Evolutionary conservation across 2,329 filamentous ascomycete species (phyloP).

Genomic region (Fusarium burgessii): DNA sequence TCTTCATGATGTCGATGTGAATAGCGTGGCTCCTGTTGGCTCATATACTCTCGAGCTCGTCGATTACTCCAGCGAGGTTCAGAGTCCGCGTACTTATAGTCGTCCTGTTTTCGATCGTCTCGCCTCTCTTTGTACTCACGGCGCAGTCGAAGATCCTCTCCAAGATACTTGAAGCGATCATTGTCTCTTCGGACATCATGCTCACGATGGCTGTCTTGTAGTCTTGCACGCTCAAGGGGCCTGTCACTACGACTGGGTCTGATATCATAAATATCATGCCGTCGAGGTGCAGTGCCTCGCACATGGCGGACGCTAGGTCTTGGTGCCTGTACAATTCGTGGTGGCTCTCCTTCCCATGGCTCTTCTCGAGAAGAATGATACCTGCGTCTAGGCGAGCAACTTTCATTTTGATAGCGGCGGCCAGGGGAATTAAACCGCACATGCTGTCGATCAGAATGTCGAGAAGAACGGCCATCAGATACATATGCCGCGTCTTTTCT

Average conservation of each 20-base stretch:
- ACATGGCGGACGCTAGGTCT: slow-evolving; percentile 31
- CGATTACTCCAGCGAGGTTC: slow-evolving; percentile 34
- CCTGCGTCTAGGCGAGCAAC: slow-evolving; percentile 21
- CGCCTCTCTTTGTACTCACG: slow-evolving; percentile 23
- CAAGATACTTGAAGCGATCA: slow-evolving; percentile 28
- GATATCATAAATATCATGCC: slow-evolving; percentile 23
- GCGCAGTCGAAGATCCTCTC: slow-evolving; percentile 27
- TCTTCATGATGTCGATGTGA: slow-evolving; percentile 8
- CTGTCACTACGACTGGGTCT: slow-evolving; percentile 14
- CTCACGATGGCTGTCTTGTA: slow-evolving; percentile 19
- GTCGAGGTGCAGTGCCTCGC: slow-evolving; percentile 27
- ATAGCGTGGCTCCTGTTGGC: slow-evolving; percentile 11
- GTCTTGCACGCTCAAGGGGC: slow-evolving; percentile 32
- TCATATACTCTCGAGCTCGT: slow-evolving; percentile 39
- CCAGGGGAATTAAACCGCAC: slow-evolving; percentile 20
- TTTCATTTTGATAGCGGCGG: slow-evolving; percentile 9
- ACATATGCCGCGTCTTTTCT: neutral
- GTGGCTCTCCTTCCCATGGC: slow-evolving; percentile 18
- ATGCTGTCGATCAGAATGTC: slow-evolving; percentile 11
- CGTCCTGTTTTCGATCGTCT: neutral
- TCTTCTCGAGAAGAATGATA: slow-evolving; percentile 14
- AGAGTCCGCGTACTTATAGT: neutral
- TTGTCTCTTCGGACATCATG: slow-evolving; percentile 24
- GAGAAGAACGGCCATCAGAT: neutral
- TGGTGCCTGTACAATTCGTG: slow-evolving; percentile 36